Conservation (phyloP, 2,329 filamentous ascomycete species). For the Akanthomyces uredinophilus region DNA sequence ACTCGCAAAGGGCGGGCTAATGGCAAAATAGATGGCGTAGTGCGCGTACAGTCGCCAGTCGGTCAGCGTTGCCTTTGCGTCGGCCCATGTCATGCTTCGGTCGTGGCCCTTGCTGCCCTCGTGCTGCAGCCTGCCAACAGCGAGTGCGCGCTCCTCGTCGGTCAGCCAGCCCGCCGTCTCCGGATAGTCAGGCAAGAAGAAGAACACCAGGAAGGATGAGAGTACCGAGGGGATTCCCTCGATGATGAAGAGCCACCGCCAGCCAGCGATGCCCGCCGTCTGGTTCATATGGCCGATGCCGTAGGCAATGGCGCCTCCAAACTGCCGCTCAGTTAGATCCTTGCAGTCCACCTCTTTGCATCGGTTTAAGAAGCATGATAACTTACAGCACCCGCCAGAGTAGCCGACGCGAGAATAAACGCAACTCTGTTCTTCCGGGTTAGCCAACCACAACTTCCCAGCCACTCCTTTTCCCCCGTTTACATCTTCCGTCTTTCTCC, state of each 20-base stretch:
- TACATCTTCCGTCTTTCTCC: too few relatives aligned
- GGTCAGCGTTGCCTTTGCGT: conserved; percentile 64
- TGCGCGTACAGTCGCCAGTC: conserved; percentile 65
- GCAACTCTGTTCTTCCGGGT: conserved; percentile 45
- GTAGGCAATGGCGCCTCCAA: conserved; percentile 67
- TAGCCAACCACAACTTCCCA: neutral
- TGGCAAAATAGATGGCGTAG: conserved; percentile 50
- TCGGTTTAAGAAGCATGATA: too few relatives aligned
- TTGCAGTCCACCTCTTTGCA: too few relatives aligned
- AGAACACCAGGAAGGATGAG: conserved; percentile 57
- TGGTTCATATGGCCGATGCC: conserved; percentile 68
- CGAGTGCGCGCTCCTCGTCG: conserved; percentile 53
- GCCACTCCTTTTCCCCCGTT: neutral
- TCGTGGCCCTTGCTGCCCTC: conserved; percentile 54
- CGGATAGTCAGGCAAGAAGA: conserved; percentile 64
- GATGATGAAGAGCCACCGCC: conserved; percentile 62
- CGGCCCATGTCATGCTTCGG: conserved; percentile 57
- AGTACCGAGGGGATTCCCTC: conserved; percentile 62
- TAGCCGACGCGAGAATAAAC: conserved; percentile 64
- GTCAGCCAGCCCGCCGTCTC: conserved; percentile 60
- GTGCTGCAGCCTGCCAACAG: conserved; percentile 36
- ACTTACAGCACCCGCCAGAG: conserved; percentile 58
- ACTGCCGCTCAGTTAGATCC: conserved; percentile 28
- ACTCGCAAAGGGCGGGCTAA: conserved; percentile 52
- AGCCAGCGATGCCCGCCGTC: conserved; percentile 55